Evolutionary conservation across 352 stramenopile genomes (phyloP), one percentile per base, ranked within the genome.

Genomic region (Globisporangium cederbergense): DNA sequence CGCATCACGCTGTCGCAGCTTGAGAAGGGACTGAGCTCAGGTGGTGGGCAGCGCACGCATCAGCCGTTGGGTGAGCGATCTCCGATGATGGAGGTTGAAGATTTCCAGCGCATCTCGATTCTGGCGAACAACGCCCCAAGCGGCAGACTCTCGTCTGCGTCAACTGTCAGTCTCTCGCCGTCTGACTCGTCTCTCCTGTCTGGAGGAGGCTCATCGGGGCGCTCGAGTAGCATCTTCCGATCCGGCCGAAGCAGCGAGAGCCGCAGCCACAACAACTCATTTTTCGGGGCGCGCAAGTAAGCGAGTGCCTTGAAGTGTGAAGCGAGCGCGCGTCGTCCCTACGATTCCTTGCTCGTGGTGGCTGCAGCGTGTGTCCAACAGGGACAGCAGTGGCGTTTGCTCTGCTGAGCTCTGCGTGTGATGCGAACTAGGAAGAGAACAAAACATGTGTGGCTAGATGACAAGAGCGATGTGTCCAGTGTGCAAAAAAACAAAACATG

Each of bases 1-100:
- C 81, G 87, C 22, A 96, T 96, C 59, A 96, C 87, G 13, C 60
- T 96, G 57, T 89, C 84, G 8, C 76, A 86, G 51, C 57, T 85
- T 38, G 82, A 93, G 38, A 72, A 70, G 30, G 60, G 49, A 30
- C 51, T 30, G n/a, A 46, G 60, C 30, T 57, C 63, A 30, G 30
- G 52, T 30, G 49, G 52, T 13, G 18, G 40, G 9, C 40, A 32
- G 4, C 74, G 76, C 20, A 47, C 59, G 64, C 67, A 28, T 30
- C 64, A 60, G 36, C n/a, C 51, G 13, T 28, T 57, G 18, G 53
- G 78, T 30, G 74, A 85, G 38, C 71, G 78, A 25, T 68, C 75
- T 3, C 61, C 67, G 20, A 70, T 71, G 10, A 68, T 88, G 68
- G 78, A 88, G 45, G 78, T 86, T 28, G 78, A 88, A 59, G 78